Conservation (phyloP, 2,329 filamentous ascomycete species). For the Phyllosticta citribraziliensis region DNA sequence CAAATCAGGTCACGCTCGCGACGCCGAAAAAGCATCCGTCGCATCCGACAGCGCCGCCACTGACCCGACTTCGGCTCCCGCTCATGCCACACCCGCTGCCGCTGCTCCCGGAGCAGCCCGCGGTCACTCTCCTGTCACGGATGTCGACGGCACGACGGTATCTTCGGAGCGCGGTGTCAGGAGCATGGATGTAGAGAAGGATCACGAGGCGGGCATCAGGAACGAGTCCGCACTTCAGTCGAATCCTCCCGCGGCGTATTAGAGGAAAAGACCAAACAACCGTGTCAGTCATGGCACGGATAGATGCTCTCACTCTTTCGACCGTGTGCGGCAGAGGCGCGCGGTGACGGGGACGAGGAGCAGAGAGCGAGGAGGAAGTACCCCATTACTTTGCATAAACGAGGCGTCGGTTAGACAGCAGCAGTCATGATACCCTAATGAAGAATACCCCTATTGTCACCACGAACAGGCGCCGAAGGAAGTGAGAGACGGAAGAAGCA, state of each 20-base stretch:
- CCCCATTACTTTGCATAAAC: background rate
- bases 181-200: background rate
- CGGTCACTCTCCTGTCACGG: background rate
- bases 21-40: constrained; percentile 11
- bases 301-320: no score
- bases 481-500: background rate
- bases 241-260: background rate
- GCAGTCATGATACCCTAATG: background rate
- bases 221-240: background rate
- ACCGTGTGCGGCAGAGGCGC: background rate
- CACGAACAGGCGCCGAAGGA: background rate
- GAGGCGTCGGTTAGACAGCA: background rate
- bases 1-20: constrained; percentile 28
- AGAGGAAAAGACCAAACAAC: background rate
- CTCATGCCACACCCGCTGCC: background rate
- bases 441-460: background rate
- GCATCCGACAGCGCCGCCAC: background rate
- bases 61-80: background rate
- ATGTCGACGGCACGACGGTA: background rate
- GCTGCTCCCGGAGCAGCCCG: background rate
- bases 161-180: background rate
- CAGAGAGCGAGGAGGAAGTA: background rate
- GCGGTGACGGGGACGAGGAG: background rate
- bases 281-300: background rate
- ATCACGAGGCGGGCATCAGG: background rate